Base-by-base conservation (phyloP, 2,329 filamentous ascomycete species). In the Blumeriella jaapii region DNA sequence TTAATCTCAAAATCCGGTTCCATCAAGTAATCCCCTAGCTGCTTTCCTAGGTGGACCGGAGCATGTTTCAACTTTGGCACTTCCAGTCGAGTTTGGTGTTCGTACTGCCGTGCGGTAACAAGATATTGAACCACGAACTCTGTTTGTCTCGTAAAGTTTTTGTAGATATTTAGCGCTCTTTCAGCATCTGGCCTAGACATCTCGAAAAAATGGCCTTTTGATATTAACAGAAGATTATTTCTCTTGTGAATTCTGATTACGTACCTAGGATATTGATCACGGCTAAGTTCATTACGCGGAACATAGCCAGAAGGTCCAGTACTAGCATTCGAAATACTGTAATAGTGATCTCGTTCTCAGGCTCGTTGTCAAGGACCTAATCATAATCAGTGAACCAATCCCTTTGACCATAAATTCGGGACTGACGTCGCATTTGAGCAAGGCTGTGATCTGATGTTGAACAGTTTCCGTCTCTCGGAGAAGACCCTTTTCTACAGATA, bases 11-110 rank as follows among this genome's bases (percentile, higher is more conserved):
- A 98, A 57, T 98, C 91, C 3, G 85, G 78, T 52, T 98, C 91
- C 44, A 87, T 79, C 29, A 98, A 65, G 55, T 98, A 96, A 49
- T 98, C 91, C 57, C 96, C 86, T 16, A 98, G 69, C 37, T 93
- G 85, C 16, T 78, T 78, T 11, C 84, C 83, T 34, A 98, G 62
- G 54, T 91, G 93, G 1, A 93, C 87, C 1, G 91, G 93, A 5
- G 91, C 91, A 57, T 98, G 91, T 63, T 95, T 96, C 47, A 98
- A 70, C 63, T 94, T 95, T 7, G 91, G 91, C 6, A 98, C 93
- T 54, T 95, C 85, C 24, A 98, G 72, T 41, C 89, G 71, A 4
- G 91, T 98, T 45, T 87, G 84, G 55, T 87, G 80, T 60, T 96
- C 86, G 55, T 89, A 91, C 55, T 91, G 81, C 43, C 89, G 75